Percentiles rank a stretch among this genome's conserved stretches.
Conservation (phyloP, 441 rosid species). For the Pelargonium australe region DNA sequence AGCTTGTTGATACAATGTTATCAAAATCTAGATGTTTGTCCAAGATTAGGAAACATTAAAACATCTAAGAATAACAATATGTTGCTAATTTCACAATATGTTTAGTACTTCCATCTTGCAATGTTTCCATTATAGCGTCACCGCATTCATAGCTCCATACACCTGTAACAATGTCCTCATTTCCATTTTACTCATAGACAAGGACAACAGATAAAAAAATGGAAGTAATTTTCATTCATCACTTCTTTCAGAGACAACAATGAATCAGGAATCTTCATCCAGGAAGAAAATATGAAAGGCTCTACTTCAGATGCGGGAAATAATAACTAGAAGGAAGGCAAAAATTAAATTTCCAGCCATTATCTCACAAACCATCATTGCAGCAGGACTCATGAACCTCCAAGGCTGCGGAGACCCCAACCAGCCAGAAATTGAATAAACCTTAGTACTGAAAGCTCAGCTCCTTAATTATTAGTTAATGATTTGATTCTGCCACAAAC, state of each 20-base stretch:
- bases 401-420: background rate
- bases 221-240: background rate
- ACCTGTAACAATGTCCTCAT: too few species aligned
- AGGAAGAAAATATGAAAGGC: background rate
- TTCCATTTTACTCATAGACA: too few species aligned
- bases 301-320: background rate
- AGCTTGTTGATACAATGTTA: background rate
- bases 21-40: conserved; percentile 4
- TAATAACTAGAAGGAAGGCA: background rate
- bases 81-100: conserved; percentile 2
- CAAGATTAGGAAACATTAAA: background rate
- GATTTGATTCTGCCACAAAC: background rate
- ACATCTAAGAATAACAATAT: background rate
- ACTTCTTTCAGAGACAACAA: background rate
- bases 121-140: background rate
- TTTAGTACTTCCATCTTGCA: conserved; percentile 4
- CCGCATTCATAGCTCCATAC: too few species aligned
- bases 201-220: background rate
- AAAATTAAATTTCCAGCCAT: background rate
- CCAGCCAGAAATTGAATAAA: background rate
- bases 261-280: background rate
- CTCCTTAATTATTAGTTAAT: background rate
- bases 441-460: background rate
- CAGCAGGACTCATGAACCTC: background rate
- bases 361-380: background rate